Conservation (phyloP, 768 basidiomycete genomes). For the Mycena leptocephala region DNA sequence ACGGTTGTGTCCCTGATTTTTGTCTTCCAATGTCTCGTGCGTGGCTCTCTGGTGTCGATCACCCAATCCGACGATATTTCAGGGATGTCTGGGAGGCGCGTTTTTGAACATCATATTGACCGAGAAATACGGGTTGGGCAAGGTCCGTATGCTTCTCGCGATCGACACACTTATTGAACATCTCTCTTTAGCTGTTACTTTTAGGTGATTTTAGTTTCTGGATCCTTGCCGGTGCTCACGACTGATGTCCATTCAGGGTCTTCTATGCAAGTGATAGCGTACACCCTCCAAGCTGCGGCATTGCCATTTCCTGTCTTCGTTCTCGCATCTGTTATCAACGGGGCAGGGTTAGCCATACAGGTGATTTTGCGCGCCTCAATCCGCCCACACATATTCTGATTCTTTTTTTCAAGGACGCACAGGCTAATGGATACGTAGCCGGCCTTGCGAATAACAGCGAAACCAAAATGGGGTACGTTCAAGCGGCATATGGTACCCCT, state of each 20-base stretch:
- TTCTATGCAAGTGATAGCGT: conserved; percentile 60
- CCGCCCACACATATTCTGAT: background rate
- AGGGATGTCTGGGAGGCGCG: conserved; percentile 52
- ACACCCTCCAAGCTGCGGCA: conserved; percentile 61
- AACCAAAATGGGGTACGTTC: conserved; percentile 65
- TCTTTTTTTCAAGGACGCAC: conserved; percentile 56
- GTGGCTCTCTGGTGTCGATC: conserved; percentile 16
- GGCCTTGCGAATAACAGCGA: conserved; percentile 56
- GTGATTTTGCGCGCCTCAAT: conserved; percentile 30
- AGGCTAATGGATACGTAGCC: conserved; percentile 67
- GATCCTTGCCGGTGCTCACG: background rate
- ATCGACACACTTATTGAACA: background rate
- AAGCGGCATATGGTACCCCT: conserved; percentile 59
- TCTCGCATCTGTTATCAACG: conserved; percentile 51
- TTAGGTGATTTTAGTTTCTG: background rate
- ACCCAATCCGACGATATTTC: background rate
- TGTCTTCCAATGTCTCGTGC: conserved; percentile 62
- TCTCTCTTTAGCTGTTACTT: background rate
- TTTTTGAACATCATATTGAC: conserved; percentile 49
- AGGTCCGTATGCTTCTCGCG: conserved; percentile 9
- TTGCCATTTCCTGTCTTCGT: conserved; percentile 71
- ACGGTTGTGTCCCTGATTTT: conserved; percentile 72
- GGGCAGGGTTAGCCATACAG: conserved; percentile 53
- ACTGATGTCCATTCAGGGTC: conserved; percentile 51
- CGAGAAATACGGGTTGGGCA: conserved; percentile 44